Percentiles rank a stretch among this genome's conserved stretches.
These are phyloP conservation scores for Arxiozyma bovina DNA, from an alignment of 1,139 yeast genomes.

Conservation along the genomic window DNA sequence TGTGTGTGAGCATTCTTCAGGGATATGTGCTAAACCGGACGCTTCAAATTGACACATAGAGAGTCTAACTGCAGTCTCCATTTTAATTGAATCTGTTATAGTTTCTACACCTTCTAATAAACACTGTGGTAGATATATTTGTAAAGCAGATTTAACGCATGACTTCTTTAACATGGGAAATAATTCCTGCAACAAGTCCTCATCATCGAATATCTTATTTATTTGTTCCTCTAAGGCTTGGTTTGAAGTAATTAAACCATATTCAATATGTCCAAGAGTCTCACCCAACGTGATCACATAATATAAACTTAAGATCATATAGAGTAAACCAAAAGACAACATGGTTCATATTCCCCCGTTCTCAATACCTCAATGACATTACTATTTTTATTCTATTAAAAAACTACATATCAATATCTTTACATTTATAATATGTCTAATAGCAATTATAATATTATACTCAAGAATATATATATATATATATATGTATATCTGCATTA, in stretches of 20 bases:
- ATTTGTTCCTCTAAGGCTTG: not conserved
- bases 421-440: no score
- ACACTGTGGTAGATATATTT: slow-evolving; percentile 28
- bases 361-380: not conserved
- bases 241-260: not conserved
- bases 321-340: not conserved
- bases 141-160: slow-evolving; percentile 30
- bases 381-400: not conserved
- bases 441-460: no score
- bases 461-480: no score
- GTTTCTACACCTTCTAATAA: slow-evolving; percentile 26
- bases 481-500: not conserved
- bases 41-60: slow-evolving; percentile 49
- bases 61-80: slow-evolving; percentile 40
- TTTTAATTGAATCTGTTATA: slow-evolving; percentile 24
- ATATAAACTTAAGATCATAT: no score
- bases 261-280: not conserved
- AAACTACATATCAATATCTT: no score
- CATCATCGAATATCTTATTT: not conserved
- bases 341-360: not conserved
- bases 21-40: slow-evolving; percentile 27
- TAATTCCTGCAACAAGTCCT: slow-evolving; percentile 2
- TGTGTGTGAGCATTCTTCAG: slow-evolving; percentile 7
- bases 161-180: slow-evolving; percentile 24
- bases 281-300: not conserved